Percentiles rank a stretch among this genome's conserved stretches.
phyloP scores from a whole-genome alignment of 2,329 filamentous ascomycete genomes.

The Colletotrichum sp. region DNA sequence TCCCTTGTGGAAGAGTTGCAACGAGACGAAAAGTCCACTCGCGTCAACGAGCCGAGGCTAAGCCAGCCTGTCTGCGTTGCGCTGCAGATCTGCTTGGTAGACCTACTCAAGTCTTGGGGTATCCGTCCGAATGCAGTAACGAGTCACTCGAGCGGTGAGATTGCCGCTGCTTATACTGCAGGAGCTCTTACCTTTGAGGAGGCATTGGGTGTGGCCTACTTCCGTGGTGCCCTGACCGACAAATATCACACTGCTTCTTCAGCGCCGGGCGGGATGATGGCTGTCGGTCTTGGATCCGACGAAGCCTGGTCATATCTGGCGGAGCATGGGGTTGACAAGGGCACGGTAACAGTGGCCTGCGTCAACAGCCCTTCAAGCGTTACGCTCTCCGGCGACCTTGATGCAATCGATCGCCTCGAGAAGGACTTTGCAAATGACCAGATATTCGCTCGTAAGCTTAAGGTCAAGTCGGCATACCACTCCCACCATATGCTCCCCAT shows the following conservation, averaged over 20 bases:
- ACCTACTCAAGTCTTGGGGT: constrained; percentile 47
- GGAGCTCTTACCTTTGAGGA: constrained; percentile 30
- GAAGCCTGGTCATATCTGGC: constrained; percentile 17
- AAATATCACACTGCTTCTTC: neutral
- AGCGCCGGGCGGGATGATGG: constrained; percentile 33
- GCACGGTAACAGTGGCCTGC: constrained; percentile 37
- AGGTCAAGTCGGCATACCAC: constrained; percentile 17
- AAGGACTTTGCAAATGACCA: constrained; percentile 3
- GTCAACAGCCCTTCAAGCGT: constrained; percentile 40
- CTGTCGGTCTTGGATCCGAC: constrained; percentile 29
- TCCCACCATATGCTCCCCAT: constrained; percentile 48
- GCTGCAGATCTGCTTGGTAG: constrained; percentile 51
- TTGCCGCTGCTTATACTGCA: constrained; percentile 49
- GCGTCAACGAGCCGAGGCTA: constrained; percentile 42
- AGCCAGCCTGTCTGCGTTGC: constrained; percentile 49
- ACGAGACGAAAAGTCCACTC: constrained; percentile 29
- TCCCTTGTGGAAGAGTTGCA: constrained; percentile 39
- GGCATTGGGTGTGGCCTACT: constrained; percentile 36
- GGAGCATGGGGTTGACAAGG: constrained; percentile 1
- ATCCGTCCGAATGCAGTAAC: constrained; percentile 42
- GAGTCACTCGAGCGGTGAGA: constrained; percentile 55
- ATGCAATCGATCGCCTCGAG: constrained; percentile 27
- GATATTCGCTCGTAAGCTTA: constrained; percentile 24
- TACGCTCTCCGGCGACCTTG: constrained; percentile 32
- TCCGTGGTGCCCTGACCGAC: constrained; percentile 28